Conservation (phyloP, 345 rosid species). For the Salix udensis region DNA sequence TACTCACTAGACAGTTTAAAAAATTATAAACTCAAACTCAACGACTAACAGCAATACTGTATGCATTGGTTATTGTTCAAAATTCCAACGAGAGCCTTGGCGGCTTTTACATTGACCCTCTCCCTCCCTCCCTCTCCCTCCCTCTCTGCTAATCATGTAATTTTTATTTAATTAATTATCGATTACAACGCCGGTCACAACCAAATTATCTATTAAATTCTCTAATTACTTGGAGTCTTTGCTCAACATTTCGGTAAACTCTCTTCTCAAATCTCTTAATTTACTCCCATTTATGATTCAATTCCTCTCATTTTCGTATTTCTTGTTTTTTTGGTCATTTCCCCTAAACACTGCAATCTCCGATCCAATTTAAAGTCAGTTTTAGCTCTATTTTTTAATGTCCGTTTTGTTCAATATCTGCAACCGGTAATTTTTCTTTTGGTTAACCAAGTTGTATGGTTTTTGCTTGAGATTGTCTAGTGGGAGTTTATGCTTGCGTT, state of each 20-base stretch:
- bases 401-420: neutral
- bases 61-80: neutral
- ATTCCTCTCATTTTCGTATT: neutral
- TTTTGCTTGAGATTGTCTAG: neutral
- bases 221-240: neutral
- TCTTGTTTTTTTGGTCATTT: neutral
- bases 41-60: too few species aligned
- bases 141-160: neutral
- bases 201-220: neutral
- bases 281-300: neutral
- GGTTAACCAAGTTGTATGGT: too few species aligned
- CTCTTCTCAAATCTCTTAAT: neutral
- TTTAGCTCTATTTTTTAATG: neutral
- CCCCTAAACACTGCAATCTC: neutral
- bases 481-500: neutral
- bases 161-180: neutral
- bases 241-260: neutral
- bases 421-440: neutral
- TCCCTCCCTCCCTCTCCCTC: neutral
- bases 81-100: constrained; percentile 14
- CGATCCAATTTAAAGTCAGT: constrained; percentile 17
- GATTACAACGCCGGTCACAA: neutral
- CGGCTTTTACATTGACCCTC: constrained; percentile 10
- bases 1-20: too few species aligned
- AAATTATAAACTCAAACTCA: too few species aligned